A percentile compares a stretch with the other conserved stretches of the same genome.
phyloP scores from a whole-genome alignment of 768 basidiomycete species.

The Mycena crocata region DNA sequence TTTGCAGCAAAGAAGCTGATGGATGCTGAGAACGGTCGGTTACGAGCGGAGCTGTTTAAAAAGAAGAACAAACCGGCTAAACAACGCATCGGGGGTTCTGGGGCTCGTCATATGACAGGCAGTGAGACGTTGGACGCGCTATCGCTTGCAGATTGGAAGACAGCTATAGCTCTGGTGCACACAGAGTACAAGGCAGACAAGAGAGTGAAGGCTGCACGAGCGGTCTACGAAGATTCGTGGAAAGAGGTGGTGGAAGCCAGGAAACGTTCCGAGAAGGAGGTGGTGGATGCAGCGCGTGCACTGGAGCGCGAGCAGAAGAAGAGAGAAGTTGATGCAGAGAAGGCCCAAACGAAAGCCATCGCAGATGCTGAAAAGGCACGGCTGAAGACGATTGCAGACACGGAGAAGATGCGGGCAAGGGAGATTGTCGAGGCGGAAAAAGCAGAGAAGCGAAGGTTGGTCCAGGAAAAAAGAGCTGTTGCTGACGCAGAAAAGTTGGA shows the following conservation, averaged over 20 bases:
- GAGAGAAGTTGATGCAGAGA: too few species aligned
- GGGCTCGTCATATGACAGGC: background rate
- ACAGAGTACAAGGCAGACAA: background rate
- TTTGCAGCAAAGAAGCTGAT: slow-evolving; percentile 32
- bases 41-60: background rate
- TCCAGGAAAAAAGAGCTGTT: too few species aligned
- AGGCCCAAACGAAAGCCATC: too few species aligned
- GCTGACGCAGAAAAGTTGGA: too few species aligned
- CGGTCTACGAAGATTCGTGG: background rate
- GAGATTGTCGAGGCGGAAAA: too few species aligned
- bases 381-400: too few species aligned
- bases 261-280: background rate
- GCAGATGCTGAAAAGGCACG: too few species aligned
- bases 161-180: background rate
- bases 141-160: background rate
- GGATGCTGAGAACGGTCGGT: background rate
- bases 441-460: too few species aligned
- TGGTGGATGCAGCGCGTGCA: too few species aligned
- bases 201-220: background rate
- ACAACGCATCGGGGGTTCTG: background rate
- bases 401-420: too few species aligned
- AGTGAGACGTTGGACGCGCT: slow-evolving; percentile 14
- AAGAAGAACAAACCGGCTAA: background rate
- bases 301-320: too few species aligned
- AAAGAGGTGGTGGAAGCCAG: background rate